phyloP scores from a whole-genome alignment of 2,329 filamentous ascomycete genomes.

The Aspergillus felis region DNA sequence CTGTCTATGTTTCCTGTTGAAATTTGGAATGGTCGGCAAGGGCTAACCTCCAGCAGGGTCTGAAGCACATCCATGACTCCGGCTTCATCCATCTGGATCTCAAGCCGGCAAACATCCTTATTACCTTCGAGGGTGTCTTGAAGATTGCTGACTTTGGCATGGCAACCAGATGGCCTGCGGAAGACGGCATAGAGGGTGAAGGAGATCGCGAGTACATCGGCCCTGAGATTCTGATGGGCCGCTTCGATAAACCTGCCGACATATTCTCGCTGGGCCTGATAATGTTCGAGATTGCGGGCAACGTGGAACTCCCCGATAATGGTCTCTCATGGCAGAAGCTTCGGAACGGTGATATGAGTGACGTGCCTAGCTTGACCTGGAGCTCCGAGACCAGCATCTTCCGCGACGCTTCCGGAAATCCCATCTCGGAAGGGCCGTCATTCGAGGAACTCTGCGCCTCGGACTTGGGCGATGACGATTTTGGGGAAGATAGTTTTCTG shows the following conservation, averaged over 20 bases:
- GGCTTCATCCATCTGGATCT: conserved; percentile 71
- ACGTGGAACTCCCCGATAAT: conserved; percentile 90
- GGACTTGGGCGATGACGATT: conserved; percentile 43
- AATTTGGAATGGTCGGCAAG: not conserved
- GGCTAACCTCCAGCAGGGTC: conserved; percentile 55
- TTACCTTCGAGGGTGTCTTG: conserved; percentile 62
- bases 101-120: conserved; percentile 63
- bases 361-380: conserved; percentile 82
- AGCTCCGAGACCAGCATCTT: conserved; percentile 66
- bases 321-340: conserved; percentile 87
- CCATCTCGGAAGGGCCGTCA: conserved; percentile 47
- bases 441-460: conserved; percentile 43
- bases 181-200: conserved; percentile 76
- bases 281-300: conserved; percentile 89
- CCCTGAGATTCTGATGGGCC: conserved; percentile 82
- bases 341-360: conserved; percentile 81
- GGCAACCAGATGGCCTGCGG: conserved; percentile 73
- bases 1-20: not conserved
- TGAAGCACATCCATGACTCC: conserved; percentile 84
- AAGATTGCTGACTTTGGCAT: conserved; percentile 68
- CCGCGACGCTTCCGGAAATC: conserved; percentile 71
- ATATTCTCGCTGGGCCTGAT: conserved; percentile 93
- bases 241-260: conserved; percentile 86
- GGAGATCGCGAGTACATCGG: conserved; percentile 96
- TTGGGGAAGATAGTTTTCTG: conserved; percentile 36